Evolutionary conservation across 345 rosid species (phyloP), one percentile per base, ranked within the genome.

Genomic region (Mallotus nudiflorus): DNA sequence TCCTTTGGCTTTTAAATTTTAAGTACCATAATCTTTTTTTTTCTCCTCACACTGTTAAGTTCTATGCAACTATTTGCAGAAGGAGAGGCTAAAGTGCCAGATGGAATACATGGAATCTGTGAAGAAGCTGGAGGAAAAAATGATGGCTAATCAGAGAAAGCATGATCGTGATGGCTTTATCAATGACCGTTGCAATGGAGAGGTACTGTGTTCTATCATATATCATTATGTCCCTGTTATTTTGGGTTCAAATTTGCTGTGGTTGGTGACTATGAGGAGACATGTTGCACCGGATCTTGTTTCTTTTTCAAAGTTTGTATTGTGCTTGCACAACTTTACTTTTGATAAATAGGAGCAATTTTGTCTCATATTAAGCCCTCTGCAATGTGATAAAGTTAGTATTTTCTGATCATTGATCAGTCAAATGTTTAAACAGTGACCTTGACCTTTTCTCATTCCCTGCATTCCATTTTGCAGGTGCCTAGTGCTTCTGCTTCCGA

Each of bases 91-190:
- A 24, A 77, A 73, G 54, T 77, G 73, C 67, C 81, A 77, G 77
- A 77, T 77, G 74, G 77, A 77, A 58, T 77, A 77, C 48, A 68
- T 73, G 81, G 74, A 77, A 58, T 77, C 81, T 22, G 77, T 77
- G 44, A 77, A 68, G 71, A 51, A 63, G 61, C 52, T 77, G 50
- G 81, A 77, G 74, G 77, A 77, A 40, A 77, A 77, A 64, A 62
- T 77, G 63, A 25, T 73, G 24, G 60, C 73, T 28, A 77, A 73
- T 73, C 81, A 77, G 67, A 64, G 13, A 50, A 70, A 31, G 62
- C 71, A 65, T 63, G 61, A 29, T 39, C 53, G 8, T 22, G 67
- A 77, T 68, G 68, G 62, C 49, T 48, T 77, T 64, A 20, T 29
- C 54, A 57, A 56, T 46, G 66, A 31, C 52, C 46, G 35, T 48